phyloP scores from a whole-genome alignment of 1,139 yeast genomes.

The Nematodospora anomalae region DNA sequence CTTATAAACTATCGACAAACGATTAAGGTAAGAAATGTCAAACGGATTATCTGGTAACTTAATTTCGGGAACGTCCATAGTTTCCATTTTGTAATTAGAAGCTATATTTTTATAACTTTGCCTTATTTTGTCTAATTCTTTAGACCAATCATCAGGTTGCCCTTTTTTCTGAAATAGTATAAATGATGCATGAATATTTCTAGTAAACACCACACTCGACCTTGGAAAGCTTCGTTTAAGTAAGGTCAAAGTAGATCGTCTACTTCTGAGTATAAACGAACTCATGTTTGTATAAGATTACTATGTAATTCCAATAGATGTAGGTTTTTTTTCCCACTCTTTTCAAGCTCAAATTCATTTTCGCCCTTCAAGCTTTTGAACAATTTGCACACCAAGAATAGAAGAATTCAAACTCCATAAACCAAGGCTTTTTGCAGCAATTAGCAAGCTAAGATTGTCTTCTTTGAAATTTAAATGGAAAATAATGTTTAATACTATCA shows the following conservation, averaged over 20 bases:
- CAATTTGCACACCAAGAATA: not conserved
- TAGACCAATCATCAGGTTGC: not conserved
- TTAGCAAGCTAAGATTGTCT: too few species aligned
- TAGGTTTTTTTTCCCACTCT: not conserved
- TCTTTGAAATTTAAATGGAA: too few species aligned
- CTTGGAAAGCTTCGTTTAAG: constrained; percentile 7
- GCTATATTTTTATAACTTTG: not conserved
- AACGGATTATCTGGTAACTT: constrained; percentile 11
- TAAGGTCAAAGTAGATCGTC: constrained; percentile 3
- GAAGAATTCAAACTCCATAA: not conserved
- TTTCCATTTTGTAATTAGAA: not conserved
- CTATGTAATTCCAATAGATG: too few species aligned
- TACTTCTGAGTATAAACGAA: not conserved
- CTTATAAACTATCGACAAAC: constrained; percentile 8
- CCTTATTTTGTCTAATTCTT: not conserved
- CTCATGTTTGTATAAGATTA: not conserved
- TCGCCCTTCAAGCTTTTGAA: not conserved
- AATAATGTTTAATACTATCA: too few species aligned
- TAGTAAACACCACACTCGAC: constrained; percentile 1
- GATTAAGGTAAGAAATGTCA: constrained; percentile 8
- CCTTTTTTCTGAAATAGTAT: constrained; percentile 1
- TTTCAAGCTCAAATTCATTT: not conserved
- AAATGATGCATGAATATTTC: constrained; percentile 8
- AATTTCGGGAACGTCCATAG: not conserved
- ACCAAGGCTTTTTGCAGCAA: not conserved